Percentiles rank a stretch among this genome's conserved stretches.
phyloP scores from a whole-genome alignment of 2,329 filamentous ascomycete genomes.

The Thermoascus crustaceus region DNA sequence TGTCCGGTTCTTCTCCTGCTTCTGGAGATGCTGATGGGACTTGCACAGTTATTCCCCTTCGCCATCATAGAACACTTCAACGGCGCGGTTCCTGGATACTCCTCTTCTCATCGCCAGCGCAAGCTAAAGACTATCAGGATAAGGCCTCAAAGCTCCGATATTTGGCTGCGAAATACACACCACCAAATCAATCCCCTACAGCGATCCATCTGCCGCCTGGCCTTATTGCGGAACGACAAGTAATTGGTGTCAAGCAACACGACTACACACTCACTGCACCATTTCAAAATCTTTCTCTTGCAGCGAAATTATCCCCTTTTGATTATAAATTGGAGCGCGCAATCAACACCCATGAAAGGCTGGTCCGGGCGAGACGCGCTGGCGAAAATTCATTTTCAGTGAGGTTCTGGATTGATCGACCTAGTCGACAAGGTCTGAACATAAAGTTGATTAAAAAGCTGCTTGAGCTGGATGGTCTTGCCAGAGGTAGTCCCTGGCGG shows the following conservation, averaged over 20 bases:
- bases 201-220: conserved; percentile 9
- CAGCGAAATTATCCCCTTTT: conserved; percentile 12
- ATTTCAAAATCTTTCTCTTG: conserved; percentile 9
- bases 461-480: conserved; percentile 10
- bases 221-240: conserved; percentile 2
- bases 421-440: conserved; percentile 1
- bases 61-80: conserved; percentile 10
- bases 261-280: conserved; percentile 14
- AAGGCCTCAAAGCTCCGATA: conserved; percentile 8
- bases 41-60: conserved; percentile 14
- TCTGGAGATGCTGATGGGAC: not conserved
- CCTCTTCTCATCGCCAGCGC: conserved; percentile 12
- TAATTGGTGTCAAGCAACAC: conserved; percentile 6
- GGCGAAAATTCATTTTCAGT: conserved; percentile 8
- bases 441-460: conserved; percentile 7
- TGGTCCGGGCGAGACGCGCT: conserved; percentile 1
- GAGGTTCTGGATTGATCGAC: conserved; percentile 10
- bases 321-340: conserved; percentile 7
- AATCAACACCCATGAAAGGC: conserved; percentile 9
- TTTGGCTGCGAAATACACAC: conserved; percentile 9
- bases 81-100: conserved; percentile 14
- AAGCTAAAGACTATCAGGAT: conserved; percentile 14
- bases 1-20: not conserved
- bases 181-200: conserved; percentile 6
- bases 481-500: conserved; percentile 10